phyloP scores from a whole-genome alignment of 306 rosid genomes.

The Acacia crassicarpa region DNA sequence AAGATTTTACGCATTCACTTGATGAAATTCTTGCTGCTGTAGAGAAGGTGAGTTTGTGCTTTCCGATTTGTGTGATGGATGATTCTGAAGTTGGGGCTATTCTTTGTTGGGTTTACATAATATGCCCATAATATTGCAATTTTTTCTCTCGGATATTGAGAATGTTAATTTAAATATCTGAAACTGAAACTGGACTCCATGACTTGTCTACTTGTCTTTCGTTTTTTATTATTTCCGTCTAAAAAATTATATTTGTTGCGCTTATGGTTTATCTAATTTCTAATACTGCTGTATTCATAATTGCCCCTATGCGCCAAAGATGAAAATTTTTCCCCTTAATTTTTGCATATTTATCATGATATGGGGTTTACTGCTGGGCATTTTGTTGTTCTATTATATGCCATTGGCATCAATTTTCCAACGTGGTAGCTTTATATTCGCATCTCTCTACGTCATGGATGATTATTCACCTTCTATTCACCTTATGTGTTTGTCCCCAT shows the following conservation, averaged over 20 bases:
- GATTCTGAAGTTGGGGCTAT: neutral
- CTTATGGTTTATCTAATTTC: neutral
- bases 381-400: neutral
- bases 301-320: neutral
- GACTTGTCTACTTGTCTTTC: neutral
- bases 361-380: neutral
- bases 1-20: slow-evolving; percentile 29
- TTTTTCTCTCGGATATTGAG: neutral
- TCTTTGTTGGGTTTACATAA: neutral
- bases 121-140: neutral
- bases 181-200: neutral
- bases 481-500: neutral
- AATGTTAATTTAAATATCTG: neutral
- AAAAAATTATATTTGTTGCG: neutral
- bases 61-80: slow-evolving; percentile 1
- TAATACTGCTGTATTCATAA: neutral
- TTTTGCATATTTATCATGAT: neutral
- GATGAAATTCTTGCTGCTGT: slow-evolving; percentile 38
- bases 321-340: neutral
- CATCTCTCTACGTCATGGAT: neutral
- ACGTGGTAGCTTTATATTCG: neutral
- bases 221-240: neutral
- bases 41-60: slow-evolving; percentile 40
- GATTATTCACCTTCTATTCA: neutral
- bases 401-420: neutral